These are phyloP conservation scores for Hanseniaspora nectarophila DNA, from an alignment of 805 yeast genomes.

Conservation along the genomic window DNA sequence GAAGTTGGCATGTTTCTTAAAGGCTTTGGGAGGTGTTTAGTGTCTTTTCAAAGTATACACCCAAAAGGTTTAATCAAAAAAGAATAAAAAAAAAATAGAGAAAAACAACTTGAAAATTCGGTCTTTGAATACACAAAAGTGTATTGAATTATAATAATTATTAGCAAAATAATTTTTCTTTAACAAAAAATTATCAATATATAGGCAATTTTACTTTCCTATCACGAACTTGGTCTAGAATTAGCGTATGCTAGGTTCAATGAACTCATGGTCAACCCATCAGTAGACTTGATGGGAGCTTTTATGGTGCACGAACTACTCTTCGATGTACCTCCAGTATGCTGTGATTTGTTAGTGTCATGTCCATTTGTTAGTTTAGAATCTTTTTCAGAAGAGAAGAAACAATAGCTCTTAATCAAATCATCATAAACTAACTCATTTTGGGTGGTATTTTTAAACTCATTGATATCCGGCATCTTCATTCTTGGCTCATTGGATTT, in stretches of 20 bases:
- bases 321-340: not conserved
- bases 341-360: not conserved
- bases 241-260: not conserved
- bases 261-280: not conserved
- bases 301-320: slow-evolving; percentile 2
- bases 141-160: not conserved
- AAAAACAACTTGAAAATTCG: not conserved
- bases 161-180: not conserved
- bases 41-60: too few species aligned
- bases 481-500: not conserved
- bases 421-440: not conserved
- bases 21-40: too few species aligned
- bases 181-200: too few species aligned
- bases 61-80: not conserved
- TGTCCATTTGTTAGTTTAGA: not conserved
- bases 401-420: slow-evolving; percentile 1
- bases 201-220: too few species aligned
- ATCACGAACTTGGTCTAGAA: not conserved
- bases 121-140: not conserved
- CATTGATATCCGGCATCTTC: not conserved
- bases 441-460: not conserved
- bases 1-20: too few species aligned
- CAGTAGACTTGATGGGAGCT: not conserved
- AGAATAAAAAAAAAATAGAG: not conserved
- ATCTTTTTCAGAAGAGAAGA: not conserved